These are phyloP conservation scores for Exophiala sideris DNA, from an alignment of 2,329 filamentous ascomycete species.

Conservation along the genomic window DNA sequence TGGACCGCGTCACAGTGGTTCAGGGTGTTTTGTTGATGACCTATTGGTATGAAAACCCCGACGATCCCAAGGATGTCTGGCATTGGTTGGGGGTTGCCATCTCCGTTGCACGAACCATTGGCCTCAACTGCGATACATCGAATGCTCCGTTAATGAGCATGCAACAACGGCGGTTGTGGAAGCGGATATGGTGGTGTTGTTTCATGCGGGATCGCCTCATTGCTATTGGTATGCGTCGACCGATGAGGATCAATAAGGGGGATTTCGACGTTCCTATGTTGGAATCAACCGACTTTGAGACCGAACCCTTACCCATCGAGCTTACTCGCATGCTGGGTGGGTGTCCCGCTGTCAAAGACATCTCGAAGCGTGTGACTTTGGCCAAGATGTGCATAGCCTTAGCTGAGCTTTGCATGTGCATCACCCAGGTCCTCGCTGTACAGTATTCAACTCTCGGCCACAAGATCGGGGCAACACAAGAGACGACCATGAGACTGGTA, in stretches of 20 bases:
- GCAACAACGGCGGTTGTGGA: constrained; percentile 78
- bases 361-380: constrained; percentile 70
- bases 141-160: constrained; percentile 68
- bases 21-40: constrained; percentile 89
- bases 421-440: constrained; percentile 82
- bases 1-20: constrained; percentile 81
- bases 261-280: constrained; percentile 95
- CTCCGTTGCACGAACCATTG: constrained; percentile 88
- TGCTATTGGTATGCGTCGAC: constrained; percentile 87
- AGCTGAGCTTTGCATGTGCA: constrained; percentile 81
- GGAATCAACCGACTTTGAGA: constrained; percentile 78
- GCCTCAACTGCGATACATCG: constrained; percentile 79
- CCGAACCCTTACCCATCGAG: constrained; percentile 63
- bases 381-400: constrained; percentile 90
- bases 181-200: constrained; percentile 96
- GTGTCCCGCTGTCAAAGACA: constrained; percentile 68
- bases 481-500: constrained; percentile 82
- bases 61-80: constrained; percentile 97
- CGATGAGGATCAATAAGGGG: constrained; percentile 86
- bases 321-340: constrained; percentile 66
- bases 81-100: constrained; percentile 98
- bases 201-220: constrained; percentile 94
- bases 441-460: constrained; percentile 91
- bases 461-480: constrained; percentile 68
- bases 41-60: constrained; percentile 95